Evolutionary conservation across 2,329 filamentous ascomycete genomes (phyloP).

Genomic region (Colletotrichum sp.): DNA sequence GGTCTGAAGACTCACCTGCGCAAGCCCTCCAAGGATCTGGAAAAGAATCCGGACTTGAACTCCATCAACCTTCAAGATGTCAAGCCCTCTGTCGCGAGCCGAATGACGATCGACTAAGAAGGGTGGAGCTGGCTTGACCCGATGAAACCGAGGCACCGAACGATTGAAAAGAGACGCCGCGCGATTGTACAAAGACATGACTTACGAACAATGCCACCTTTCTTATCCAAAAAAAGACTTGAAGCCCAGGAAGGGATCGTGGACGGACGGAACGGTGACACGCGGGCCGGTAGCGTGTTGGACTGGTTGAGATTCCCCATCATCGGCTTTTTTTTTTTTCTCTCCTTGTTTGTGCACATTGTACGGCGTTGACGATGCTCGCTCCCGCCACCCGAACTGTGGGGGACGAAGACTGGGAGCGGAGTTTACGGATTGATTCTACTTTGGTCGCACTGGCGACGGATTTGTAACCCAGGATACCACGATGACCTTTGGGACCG

Average conservation of each 20-base stretch:
- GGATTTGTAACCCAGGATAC: background rate
- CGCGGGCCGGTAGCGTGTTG: slow-evolving; percentile 20
- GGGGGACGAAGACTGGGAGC: slow-evolving; percentile 9
- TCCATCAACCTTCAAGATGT: slow-evolving; percentile 63
- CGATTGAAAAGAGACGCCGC: slow-evolving; percentile 11
- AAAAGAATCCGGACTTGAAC: slow-evolving; percentile 62
- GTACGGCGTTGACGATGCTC: slow-evolving; percentile 13
- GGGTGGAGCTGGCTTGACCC: slow-evolving; percentile 10
- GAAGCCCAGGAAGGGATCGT: slow-evolving; percentile 2
- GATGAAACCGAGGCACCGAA: slow-evolving; percentile 12
- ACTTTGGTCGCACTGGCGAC: slow-evolving; percentile 3
- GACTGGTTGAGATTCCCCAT: slow-evolving; percentile 23
- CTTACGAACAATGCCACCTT: slow-evolving; percentile 22
- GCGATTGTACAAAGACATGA: slow-evolving; percentile 25
- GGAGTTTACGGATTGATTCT: slow-evolving; percentile 21
- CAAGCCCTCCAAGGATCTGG: slow-evolving; percentile 48
- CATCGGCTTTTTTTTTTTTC: slow-evolving; percentile 19
- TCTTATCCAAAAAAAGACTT: slow-evolving; percentile 3
- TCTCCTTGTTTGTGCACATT: slow-evolving; percentile 13
- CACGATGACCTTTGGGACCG: background rate
- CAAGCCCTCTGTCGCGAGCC: slow-evolving; percentile 57
- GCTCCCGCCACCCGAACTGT: background rate
- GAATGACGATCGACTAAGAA: slow-evolving; percentile 66
- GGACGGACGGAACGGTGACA: slow-evolving; percentile 13
- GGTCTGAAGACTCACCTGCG: slow-evolving; percentile 88